Evolutionary conservation across 106 monocot species (phyloP), one percentile per base, ranked within the genome.

Genomic region (Allium sativum): DNA sequence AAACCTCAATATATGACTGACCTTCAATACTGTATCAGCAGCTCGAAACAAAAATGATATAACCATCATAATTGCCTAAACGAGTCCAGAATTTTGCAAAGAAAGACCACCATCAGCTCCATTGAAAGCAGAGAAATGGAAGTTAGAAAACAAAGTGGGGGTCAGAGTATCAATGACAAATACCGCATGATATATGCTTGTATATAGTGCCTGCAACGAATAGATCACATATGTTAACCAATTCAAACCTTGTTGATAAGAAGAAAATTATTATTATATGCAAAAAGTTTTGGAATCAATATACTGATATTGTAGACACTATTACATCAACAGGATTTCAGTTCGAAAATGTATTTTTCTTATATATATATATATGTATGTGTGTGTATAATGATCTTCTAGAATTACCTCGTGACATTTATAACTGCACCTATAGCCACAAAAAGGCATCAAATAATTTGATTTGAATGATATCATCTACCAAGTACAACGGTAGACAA

Each of bases 11-110:
- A 62, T 47, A 21, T 31, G 8, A 65, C 13, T 2, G 45, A 98
- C 96, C 96, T 98, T 98, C 65, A 88, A 70, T 7, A 98, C 87
- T n/a, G 91, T 88, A 62, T 91, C 96, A 66, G 96, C 87, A 53
- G 96, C 96, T 81, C 91, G 96, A 58, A 98, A 76, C 15, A 98
- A 68, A 78, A 98, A 98, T 18, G 96, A 98, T 56, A 59, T 73
- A 68, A 98, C 87, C 96, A 92, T 98, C 54, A 98, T 44, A 61
- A 98, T 68, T 64, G 81, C 57, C 96, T 91, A 92, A 74, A 98
- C 82, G 8, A 87, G 78, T 42, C 91, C 91, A 51, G 73, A 75
- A 70, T 61, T 53, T 74, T 74, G 70, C 18, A 98, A 70, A 52
- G 84, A 80, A 17, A 84, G 53, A 40, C 82, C 76, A 62, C 76